phyloP scores from a whole-genome alignment of 2,329 filamentous ascomycete species.

The Penicillium sp. region DNA sequence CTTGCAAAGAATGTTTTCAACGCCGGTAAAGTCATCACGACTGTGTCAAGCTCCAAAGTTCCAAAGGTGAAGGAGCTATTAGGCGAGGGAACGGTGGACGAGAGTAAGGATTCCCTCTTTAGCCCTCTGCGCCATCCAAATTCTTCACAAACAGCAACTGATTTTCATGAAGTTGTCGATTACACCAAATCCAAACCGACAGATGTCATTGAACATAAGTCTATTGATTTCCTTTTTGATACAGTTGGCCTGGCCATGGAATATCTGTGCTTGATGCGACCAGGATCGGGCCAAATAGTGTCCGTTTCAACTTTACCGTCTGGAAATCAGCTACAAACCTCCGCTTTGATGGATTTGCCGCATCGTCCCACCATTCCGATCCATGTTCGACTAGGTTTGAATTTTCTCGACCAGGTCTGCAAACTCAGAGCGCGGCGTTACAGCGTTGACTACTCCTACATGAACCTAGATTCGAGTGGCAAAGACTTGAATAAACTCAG shows the following conservation, averaged over 20 bases:
- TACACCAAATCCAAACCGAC: conserved; percentile 52
- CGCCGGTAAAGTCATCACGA: conserved; percentile 54
- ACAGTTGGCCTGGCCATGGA: conserved; percentile 50
- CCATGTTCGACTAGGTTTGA: conserved; percentile 28
- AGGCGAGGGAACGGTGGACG: conserved; percentile 52
- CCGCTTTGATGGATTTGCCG: conserved; percentile 30
- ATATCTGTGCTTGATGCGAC: conserved; percentile 50
- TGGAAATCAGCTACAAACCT: conserved; percentile 40
- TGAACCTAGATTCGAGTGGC: background rate
- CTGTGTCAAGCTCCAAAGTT: conserved; percentile 59
- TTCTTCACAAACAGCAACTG: too few species aligned
- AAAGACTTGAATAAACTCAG: conserved; percentile 49
- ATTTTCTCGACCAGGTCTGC: conserved; percentile 44
- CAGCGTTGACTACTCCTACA: conserved; percentile 30
- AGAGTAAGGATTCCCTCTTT: conserved; percentile 29
- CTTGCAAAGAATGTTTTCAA: conserved; percentile 57
- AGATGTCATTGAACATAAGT: conserved; percentile 44
- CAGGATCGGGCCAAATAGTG: conserved; percentile 40
- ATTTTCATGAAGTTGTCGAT: conserved; percentile 49
- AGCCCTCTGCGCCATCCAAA: background rate
- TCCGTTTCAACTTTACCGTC: conserved; percentile 44
- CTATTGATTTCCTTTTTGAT: conserved; percentile 57
- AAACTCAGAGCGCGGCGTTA: conserved; percentile 51
- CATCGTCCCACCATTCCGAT: conserved; percentile 31
- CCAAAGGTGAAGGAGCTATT: conserved; percentile 48